A percentile compares a stretch with the other conserved stretches of the same genome.
phyloP scores from a whole-genome alignment of 768 basidiomycete species.

The Russula dissimulans region DNA sequence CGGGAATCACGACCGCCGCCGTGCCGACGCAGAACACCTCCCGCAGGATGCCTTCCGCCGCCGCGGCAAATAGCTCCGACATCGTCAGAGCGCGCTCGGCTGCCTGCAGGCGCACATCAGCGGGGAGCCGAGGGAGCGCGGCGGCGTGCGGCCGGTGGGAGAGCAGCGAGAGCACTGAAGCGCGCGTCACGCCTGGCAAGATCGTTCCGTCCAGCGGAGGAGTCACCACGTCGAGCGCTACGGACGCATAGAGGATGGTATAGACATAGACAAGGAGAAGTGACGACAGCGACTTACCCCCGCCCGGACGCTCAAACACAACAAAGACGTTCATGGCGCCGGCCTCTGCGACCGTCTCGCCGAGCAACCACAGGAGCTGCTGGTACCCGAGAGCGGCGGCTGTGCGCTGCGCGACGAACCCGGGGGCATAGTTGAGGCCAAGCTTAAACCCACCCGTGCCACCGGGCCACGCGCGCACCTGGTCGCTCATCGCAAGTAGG shows the following conservation, averaged over 20 bases:
- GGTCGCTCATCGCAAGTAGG: conserved; percentile 36
- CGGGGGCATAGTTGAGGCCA: conserved; percentile 29
- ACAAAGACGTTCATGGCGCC: conserved; percentile 46
- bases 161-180: conserved; percentile 72
- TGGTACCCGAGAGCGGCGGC: conserved; percentile 39
- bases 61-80: conserved; percentile 33
- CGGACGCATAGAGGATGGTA: too few relatives aligned
- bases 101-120: conserved; percentile 33
- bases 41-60: conserved; percentile 50
- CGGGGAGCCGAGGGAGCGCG: conserved; percentile 30
- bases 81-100: conserved; percentile 40
- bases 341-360: conserved; percentile 29
- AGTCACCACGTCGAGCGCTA: conserved; percentile 76
- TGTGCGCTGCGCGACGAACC: conserved; percentile 34
- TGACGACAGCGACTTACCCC: conserved; percentile 20
- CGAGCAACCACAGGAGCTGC: conserved; percentile 44
- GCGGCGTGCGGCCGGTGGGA: conserved; percentile 30
- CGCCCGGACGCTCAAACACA: conserved; percentile 34
- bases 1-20: conserved; percentile 66
- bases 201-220: conserved; percentile 88
- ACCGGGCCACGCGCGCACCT: conserved; percentile 42
- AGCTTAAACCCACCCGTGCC: conserved; percentile 45
- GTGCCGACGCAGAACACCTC: conserved; percentile 86
- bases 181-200: conserved; percentile 86
- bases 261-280: not conserved